Base-by-base conservation (phyloP, 257 asterid species). In the Euphrasia confusa region DNA sequence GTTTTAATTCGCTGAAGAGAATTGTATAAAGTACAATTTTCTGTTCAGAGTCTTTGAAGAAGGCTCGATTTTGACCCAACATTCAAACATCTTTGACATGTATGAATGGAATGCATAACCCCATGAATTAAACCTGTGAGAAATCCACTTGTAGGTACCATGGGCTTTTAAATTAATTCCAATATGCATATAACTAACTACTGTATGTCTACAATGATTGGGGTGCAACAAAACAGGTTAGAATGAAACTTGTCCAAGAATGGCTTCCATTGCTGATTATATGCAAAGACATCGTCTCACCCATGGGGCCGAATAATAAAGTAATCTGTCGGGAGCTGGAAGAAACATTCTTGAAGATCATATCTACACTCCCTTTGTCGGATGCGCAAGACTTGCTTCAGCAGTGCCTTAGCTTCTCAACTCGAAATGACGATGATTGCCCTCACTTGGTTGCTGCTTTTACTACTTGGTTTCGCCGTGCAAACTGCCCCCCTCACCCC, bases 391-490 rank as follows among this genome's bases (percentile, higher is more conserved):
- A 72, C 30, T 71, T 92, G 80, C 71, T 92, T 72, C 95, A 84
- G 77, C 90, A 83, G 75, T 92, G 99, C 71, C 91, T 89, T 17
- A 84, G 89, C 82, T 84, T 92, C 56, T 86, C 99, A 13, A 89
- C 97, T 62, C 86, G 95, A 27, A 85, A 79, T 45, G 84, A 85
- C 24, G 96, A 92, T 27, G 99, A 92, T 35, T 84, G 97, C 72
- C 95, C 89, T 48, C 96, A 92, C 79, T 76, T 92, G 84, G 77
- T 84, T 56, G 60, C 75, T 48, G 99, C 97, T n/a, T 89, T 92
- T 45, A 81, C 95, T 13, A 81, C 97, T 54, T 92, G 99, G 99
- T 86, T 89, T 75, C 90, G 95, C 18, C 97, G 95, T 55, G 94
- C 99, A 32, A 86, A 89, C 70, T 71, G 77, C 58, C 61, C 79